Conservation (phyloP, 1,139 yeast genomes). For the Candida neerlandica region DNA sequence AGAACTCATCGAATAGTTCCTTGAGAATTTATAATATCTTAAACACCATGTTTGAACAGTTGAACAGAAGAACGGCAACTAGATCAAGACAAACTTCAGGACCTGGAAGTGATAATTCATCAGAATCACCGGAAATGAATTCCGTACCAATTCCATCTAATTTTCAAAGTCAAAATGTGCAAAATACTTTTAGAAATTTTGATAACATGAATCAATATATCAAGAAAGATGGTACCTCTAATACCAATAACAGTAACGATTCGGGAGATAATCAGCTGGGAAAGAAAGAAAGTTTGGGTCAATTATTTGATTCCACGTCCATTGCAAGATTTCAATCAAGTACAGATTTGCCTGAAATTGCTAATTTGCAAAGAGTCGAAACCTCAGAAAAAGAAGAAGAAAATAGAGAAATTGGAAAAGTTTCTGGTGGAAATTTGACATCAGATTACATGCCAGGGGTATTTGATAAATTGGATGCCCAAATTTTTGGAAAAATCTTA, state of each 20-base stretch:
- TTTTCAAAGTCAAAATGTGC: constrained; percentile 24
- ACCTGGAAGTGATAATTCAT: background rate
- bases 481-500: constrained; percentile 76
- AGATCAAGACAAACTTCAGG: constrained; percentile 23
- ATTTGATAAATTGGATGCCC: constrained; percentile 81
- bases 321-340: constrained; percentile 17
- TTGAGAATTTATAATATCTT: constrained; percentile 76
- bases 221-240: constrained; percentile 15
- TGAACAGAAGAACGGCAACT: constrained; percentile 66
- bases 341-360: constrained; percentile 13
- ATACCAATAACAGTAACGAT: background rate
- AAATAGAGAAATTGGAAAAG: constrained; percentile 14
- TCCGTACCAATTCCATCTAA: constrained; percentile 8
- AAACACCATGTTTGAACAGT: constrained; percentile 78
- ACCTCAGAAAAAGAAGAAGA: constrained; percentile 12
- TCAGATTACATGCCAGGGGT: constrained; percentile 68
- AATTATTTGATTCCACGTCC: constrained; percentile 16
- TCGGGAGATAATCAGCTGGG: background rate
- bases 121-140: background rate
- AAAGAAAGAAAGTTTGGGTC: constrained; percentile 12
- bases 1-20: constrained; percentile 77
- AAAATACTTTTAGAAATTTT: constrained; percentile 36
- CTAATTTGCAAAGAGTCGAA: constrained; percentile 8
- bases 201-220: constrained; percentile 36
- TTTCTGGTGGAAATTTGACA: constrained; percentile 12